Conservation (phyloP, 257 asterid genomes). For the Coffea eugenioides region DNA sequence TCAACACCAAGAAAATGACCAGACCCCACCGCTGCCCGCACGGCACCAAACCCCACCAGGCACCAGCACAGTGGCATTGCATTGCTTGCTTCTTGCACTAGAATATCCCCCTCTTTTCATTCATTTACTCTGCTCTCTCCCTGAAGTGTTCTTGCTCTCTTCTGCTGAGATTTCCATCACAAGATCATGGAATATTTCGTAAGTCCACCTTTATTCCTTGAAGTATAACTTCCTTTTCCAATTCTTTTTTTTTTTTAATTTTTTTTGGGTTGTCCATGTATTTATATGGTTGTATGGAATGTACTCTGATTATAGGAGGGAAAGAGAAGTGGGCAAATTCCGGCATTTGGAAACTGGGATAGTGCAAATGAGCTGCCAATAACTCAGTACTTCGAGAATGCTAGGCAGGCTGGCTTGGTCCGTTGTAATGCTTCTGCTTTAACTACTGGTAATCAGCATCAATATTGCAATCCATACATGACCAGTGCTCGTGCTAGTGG, state of each 20-base stretch:
- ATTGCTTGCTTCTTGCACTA: neutral
- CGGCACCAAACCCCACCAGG: neutral
- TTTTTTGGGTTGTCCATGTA: neutral
- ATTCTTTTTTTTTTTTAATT: rapidly evolving
- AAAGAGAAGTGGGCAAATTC: slow-evolving; percentile 65
- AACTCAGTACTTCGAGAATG: slow-evolving; percentile 73
- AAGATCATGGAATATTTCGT: neutral
- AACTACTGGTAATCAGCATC: slow-evolving; percentile 2
- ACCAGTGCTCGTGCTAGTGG: slow-evolving; percentile 13
- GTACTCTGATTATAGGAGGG: slow-evolving; percentile 10
- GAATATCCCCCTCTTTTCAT: neutral
- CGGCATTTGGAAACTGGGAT: slow-evolving; percentile 83
- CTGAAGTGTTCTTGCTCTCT: neutral
- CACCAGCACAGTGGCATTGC: neutral
- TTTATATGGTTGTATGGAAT: neutral
- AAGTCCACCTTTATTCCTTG: neutral
- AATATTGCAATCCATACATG: neutral
- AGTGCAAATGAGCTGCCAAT: slow-evolving; percentile 60
- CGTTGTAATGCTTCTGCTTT: slow-evolving; percentile 43
- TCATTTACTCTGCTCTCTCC: neutral
- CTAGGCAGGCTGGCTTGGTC: slow-evolving; percentile 72
- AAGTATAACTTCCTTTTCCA: neutral
- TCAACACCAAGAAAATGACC: neutral
- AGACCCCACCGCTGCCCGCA: neutral
- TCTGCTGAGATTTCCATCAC: neutral